Conservation (phyloP, 352 stramenopile genomes). For the Pythium insidiosum region DNA sequence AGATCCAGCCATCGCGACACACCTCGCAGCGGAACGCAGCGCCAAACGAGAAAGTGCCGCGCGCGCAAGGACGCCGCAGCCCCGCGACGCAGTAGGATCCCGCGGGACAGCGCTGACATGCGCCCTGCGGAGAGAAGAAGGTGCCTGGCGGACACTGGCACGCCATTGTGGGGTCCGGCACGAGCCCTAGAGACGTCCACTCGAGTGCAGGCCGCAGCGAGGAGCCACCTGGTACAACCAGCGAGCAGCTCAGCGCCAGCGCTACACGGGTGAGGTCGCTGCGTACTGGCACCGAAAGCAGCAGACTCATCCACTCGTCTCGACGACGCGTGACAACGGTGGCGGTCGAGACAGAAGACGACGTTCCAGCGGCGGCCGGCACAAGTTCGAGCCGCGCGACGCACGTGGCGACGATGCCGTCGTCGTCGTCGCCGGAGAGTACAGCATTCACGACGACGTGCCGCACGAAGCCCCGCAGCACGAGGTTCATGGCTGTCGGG, state of each 20-base stretch:
- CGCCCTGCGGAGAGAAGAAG: conserved; percentile 30
- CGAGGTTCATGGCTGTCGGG: conserved; percentile 27
- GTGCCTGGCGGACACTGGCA: conserved; percentile 52
- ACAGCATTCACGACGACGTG: background rate
- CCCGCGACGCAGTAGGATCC: conserved; percentile 49
- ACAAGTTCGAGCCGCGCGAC: background rate
- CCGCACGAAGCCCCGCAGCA: conserved; percentile 33
- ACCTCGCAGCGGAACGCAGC: conserved; percentile 36
- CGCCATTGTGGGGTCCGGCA: conserved; percentile 42
- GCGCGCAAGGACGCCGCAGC: conserved; percentile 36
- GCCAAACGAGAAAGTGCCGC: conserved; percentile 51
- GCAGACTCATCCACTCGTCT: conserved; percentile 6
- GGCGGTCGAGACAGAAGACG: background rate
- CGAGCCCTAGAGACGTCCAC: conserved; percentile 40
- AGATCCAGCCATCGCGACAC: conserved; percentile 60
- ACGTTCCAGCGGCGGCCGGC: background rate
- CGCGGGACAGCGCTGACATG: conserved; percentile 41
- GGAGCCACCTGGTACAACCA: conserved; percentile 18
- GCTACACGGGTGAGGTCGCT: conserved; percentile 28
- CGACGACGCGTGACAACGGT: background rate
- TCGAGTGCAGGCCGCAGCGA: conserved; percentile 16
- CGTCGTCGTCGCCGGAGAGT: background rate
- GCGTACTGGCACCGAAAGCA: conserved; percentile 10
- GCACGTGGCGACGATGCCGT: background rate
- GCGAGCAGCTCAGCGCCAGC: conserved; percentile 29